A percentile compares a stretch with the other conserved stretches of the same genome.
Evolutionary conservation across 768 basidiomycete genomes (phyloP).

Genomic region (Pleurotus tuoliensis): DNA sequence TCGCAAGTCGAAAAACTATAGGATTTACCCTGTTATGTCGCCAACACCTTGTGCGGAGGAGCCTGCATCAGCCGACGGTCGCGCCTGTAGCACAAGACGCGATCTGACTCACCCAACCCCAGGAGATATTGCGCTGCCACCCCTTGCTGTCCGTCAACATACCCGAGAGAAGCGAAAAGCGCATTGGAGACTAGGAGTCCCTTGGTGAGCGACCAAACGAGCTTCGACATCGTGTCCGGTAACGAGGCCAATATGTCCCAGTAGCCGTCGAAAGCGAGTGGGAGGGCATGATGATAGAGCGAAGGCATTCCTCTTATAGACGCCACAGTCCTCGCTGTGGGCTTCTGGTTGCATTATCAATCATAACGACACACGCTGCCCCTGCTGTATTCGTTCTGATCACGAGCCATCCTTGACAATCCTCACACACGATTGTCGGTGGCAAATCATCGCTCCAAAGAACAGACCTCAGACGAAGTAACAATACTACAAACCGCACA

Average conservation of each 20-base stretch:
- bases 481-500: too few relatives aligned
- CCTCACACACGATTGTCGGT: background rate
- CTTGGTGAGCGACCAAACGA: constrained; percentile 36
- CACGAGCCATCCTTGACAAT: constrained; percentile 5
- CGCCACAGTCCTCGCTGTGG: background rate
- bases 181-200: constrained; percentile 36
- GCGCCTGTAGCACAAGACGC: background rate
- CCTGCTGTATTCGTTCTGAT: background rate
- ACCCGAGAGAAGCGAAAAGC: constrained; percentile 23
- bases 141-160: constrained; percentile 17
- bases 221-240: constrained; percentile 33
- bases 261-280: constrained; percentile 24
- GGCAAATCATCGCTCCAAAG: too few relatives aligned
- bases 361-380: background rate
- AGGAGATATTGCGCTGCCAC: constrained; percentile 47
- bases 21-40: constrained; percentile 66
- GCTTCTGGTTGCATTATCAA: background rate
- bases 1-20: constrained; percentile 1
- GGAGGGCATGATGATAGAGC: constrained; percentile 29
- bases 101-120: constrained; percentile 46
- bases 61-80: background rate
- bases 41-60: constrained; percentile 46
- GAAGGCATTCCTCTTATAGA: constrained; percentile 26
- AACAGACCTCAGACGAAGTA: background rate
- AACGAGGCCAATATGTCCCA: constrained; percentile 32